A percentile compares a stretch with the other conserved stretches of the same genome.
These are phyloP conservation scores for Coleophoma eucalyptorum DNA, from an alignment of 2,329 filamentous ascomycete species.

Conservation along the genomic window DNA sequence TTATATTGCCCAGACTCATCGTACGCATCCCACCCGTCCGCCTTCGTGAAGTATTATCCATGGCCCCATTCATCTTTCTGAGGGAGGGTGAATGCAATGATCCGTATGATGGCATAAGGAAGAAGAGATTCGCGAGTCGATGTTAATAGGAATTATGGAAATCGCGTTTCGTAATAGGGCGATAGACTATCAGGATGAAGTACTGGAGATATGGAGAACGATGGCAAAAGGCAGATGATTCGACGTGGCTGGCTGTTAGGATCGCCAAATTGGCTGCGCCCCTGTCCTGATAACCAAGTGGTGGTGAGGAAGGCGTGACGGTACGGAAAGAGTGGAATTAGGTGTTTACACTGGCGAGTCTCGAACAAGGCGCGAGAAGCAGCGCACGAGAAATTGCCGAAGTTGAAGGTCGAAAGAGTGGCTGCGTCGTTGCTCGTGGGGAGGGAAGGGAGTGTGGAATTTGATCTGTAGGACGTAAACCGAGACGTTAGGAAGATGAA, in stretches of 20 bases:
- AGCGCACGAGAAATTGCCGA: no score
- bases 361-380: no score
- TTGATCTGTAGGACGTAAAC: no score
- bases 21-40: slow-evolving; percentile 46
- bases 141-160: slow-evolving; percentile 12
- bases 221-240: slow-evolving; percentile 7
- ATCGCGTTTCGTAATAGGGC: neutral
- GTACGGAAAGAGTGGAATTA: neutral
- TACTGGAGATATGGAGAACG: slow-evolving; percentile 5
- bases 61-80: slow-evolving; percentile 74
- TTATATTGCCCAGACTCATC: slow-evolving; percentile 81
- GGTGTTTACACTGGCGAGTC: no score
- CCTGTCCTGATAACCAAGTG: neutral
- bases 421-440: no score
- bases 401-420: no score
- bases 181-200: slow-evolving; percentile 8
- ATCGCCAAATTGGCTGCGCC: slow-evolving; percentile 2
- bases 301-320: slow-evolving; percentile 4
- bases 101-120: slow-evolving; percentile 67
- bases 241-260: slow-evolving; percentile 13
- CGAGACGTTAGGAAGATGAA: no score
- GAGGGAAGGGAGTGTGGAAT: no score
- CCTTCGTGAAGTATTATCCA: slow-evolving; percentile 44
- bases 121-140: slow-evolving; percentile 3
- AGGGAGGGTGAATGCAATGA: slow-evolving; percentile 71